phyloP scores from a whole-genome alignment of 768 basidiomycete species.

The Coprinopsis strossmayeri region DNA sequence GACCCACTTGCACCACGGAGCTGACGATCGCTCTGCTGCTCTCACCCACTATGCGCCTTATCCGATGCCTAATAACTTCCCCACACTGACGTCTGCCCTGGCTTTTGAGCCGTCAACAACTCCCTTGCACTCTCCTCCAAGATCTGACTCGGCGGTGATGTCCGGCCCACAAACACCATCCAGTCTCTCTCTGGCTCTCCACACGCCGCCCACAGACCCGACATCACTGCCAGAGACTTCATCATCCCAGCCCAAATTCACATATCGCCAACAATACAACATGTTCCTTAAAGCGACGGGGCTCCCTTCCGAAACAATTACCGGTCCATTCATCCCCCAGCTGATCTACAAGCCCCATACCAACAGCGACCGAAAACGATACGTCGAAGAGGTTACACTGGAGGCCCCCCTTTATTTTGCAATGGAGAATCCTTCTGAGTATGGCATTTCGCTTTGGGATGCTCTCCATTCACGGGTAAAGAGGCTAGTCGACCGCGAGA shows the following conservation, averaged over 20 bases:
- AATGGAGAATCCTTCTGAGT: constrained; percentile 44
- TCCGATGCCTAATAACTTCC: background rate
- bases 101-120: background rate
- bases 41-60: no score
- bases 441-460: constrained; percentile 58
- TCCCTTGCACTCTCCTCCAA: background rate
- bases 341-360: constrained; percentile 71
- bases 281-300: constrained; percentile 36
- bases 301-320: constrained; percentile 27
- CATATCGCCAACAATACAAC: constrained; percentile 37
- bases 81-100: background rate
- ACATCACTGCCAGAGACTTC: background rate
- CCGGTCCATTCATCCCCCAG: constrained; percentile 60
- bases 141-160: background rate
- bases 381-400: constrained; percentile 63
- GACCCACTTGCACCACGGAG: no score
- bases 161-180: background rate
- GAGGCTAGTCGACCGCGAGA: constrained; percentile 50
- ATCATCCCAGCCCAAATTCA: constrained; percentile 16
- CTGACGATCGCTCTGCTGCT: no score
- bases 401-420: constrained; percentile 61
- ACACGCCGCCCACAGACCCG: background rate
- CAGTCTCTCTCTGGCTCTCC: background rate
- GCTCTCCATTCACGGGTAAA: constrained; percentile 55
- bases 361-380: constrained; percentile 67